Conservation (phyloP, 179 eudicot species). For the Drosera spatulata region DNA sequence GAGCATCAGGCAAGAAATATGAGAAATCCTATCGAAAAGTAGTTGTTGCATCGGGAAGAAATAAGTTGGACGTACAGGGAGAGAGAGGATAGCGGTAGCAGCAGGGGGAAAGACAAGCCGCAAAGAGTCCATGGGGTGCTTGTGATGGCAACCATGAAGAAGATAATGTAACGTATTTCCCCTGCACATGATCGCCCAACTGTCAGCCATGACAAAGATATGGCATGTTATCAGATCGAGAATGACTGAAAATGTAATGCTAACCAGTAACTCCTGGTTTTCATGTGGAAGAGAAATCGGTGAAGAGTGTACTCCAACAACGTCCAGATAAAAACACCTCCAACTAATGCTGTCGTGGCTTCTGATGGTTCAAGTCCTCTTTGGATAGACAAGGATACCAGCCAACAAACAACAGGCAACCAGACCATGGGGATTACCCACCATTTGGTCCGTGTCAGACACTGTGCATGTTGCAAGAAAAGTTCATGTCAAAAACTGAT, state of each 20-base stretch:
- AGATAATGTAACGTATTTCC: conserved; percentile 39
- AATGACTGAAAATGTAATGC: too few species aligned
- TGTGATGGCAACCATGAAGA: conserved; percentile 47
- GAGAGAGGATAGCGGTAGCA: conserved; percentile 19
- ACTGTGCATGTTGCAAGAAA: conserved; percentile 19
- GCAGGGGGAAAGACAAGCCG: conserved; percentile 55
- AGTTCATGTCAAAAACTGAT: neutral
- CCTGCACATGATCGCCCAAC: conserved; percentile 15
- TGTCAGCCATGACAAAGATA: neutral
- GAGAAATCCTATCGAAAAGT: too few species aligned
- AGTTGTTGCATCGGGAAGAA: neutral
- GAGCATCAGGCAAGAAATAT: neutral
- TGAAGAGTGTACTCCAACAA: conserved; percentile 60
- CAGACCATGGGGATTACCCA: conserved; percentile 59
- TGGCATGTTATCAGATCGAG: too few species aligned
- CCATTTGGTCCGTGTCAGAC: conserved; percentile 53
- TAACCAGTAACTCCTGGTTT: conserved; percentile 47
- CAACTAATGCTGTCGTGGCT: conserved; percentile 15
- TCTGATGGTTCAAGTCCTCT: conserved; percentile 21
- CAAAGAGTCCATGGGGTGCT: conserved; percentile 44
- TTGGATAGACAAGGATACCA: conserved; percentile 13
- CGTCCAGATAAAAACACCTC: conserved; percentile 45
- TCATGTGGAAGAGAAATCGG: conserved; percentile 62
- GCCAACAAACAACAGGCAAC: conserved; percentile 49
- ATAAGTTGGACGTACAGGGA: conserved; percentile 16